phyloP scores from a whole-genome alignment of 2,329 filamentous ascomycete species.

The Penicillium sp. region DNA sequence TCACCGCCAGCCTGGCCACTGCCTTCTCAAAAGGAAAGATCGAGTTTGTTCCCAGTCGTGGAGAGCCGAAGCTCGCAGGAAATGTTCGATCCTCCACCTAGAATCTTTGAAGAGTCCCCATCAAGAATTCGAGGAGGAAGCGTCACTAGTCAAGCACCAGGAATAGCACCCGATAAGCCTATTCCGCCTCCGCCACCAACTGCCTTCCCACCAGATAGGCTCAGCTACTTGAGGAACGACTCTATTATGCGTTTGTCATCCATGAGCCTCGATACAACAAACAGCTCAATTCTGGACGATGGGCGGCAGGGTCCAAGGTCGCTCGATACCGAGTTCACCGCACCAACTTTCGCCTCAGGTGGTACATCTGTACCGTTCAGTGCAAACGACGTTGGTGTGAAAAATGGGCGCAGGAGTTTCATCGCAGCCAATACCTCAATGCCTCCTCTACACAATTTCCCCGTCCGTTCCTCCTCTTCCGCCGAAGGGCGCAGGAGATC shows the following conservation, averaged over 20 bases:
- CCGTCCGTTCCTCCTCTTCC: slow-evolving; percentile 28
- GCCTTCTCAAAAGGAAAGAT: slow-evolving; percentile 22
- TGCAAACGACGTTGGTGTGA: slow-evolving; percentile 37
- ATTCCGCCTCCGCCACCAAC: slow-evolving; percentile 36
- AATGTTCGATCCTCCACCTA: slow-evolving; percentile 22
- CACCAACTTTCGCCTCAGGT: slow-evolving; percentile 34
- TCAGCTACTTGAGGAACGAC: slow-evolving; percentile 36
- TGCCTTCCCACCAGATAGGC: slow-evolving; percentile 31
- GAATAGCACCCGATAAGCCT: slow-evolving; percentile 35
- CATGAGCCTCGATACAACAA: slow-evolving; percentile 38
- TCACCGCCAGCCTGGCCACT: slow-evolving; percentile 34
- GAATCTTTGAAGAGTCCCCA: slow-evolving; percentile 24
- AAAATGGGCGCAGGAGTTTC: slow-evolving; percentile 31
- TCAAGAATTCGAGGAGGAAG: slow-evolving; percentile 31
- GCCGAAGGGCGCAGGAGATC: slow-evolving; percentile 22
- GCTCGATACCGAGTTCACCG: slow-evolving; percentile 29
- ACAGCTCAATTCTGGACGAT: slow-evolving; percentile 41
- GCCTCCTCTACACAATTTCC: slow-evolving; percentile 26
- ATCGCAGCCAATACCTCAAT: slow-evolving; percentile 24
- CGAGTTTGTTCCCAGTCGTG: slow-evolving; percentile 23
- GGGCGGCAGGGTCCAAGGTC: slow-evolving; percentile 27
- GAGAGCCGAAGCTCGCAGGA: slow-evolving; percentile 21
- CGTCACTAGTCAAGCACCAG: slow-evolving; percentile 35
- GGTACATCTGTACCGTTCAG: slow-evolving; percentile 38
- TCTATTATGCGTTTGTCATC: slow-evolving; percentile 36